Evolutionary conservation across 768 basidiomycete genomes (phyloP), one percentile per base, ranked within the genome.

Genomic region (Hericium rajendrae): DNA sequence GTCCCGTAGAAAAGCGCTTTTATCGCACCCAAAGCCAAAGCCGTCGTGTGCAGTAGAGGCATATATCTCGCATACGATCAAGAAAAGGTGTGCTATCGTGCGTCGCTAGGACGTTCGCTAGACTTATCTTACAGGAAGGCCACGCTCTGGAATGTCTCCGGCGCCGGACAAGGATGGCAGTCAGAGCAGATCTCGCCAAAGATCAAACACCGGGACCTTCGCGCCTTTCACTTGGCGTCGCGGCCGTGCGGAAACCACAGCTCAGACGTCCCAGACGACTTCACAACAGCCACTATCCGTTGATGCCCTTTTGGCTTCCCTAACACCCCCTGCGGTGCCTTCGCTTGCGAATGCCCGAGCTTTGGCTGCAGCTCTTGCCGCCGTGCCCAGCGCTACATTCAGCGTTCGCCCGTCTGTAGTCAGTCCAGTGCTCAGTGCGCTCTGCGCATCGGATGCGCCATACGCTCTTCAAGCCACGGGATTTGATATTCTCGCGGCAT

Each of bases 401-500:
- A 40, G 38, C 48, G 40, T 61, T 22, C 43, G 72, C 39, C 70
- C 76, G 24, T 72, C 78, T 24, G 59, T 67, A n/a, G 70, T 90
- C 13, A 79, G 76, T 55, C 82, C 85, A 13, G 76, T 91, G 54
- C 72, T 89, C 2, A 74, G 75, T 6, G 74, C 78, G 1, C 73
- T 91, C 11, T 90, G 88, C 66, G 68, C 73, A 40, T 54, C 70
- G 6, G 75, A 80, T 16, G 75, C 78, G 0, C 85, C 86, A 1
- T 59, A 74, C 0, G 70, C 81, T 0, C 60, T 90, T 4, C 86
- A 88, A 64, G 78, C 78, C 8, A 78, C 82, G 0, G 89, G 88
- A 0, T 88, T 77, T 62, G 88, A 91, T 57, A 81, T 89, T 59
- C 73, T 90, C 53, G 74, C 84, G 13, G 77, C 84, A 2, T 91